Evolutionary conservation across 2,329 filamentous ascomycete genomes (phyloP).

Genomic region (Onygenales sp.): DNA sequence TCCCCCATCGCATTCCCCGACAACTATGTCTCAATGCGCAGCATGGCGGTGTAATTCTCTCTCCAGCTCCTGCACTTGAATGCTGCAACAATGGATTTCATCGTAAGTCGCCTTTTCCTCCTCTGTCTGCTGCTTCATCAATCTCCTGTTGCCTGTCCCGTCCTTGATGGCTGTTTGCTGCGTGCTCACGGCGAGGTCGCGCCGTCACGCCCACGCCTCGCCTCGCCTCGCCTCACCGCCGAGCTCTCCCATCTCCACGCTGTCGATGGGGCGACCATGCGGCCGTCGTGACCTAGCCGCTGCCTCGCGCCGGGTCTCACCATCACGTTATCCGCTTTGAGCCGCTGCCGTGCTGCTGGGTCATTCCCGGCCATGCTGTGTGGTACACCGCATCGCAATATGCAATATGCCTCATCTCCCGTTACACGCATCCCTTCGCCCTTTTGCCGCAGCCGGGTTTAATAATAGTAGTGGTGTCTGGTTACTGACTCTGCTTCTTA

Average conservation of each 20-base stretch:
- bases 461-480: no score
- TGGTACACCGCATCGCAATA: neutral
- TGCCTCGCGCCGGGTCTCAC: neutral
- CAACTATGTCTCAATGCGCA: constrained; percentile 17
- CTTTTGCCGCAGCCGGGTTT: neutral
- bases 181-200: no score
- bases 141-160: neutral
- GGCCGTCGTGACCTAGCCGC: neutral
- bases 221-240: no score
- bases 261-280: neutral
- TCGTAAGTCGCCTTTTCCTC: constrained; percentile 25
- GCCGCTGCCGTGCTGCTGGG: no score
- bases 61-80: neutral
- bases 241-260: neutral
- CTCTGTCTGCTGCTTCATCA: constrained; percentile 2
- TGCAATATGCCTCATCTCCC: neutral
- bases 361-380: neutral
- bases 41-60: constrained; percentile 1
- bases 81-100: constrained; percentile 31
- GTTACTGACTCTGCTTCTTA: constrained; percentile 8
- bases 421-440: neutral
- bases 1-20: neutral
- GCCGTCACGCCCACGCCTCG: no score
- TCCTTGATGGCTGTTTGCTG: neutral
- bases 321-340: neutral